Evolutionary conservation across 441 rosid species (phyloP), one percentile per base, ranked within the genome.

Genomic region (Sinapis alba): DNA sequence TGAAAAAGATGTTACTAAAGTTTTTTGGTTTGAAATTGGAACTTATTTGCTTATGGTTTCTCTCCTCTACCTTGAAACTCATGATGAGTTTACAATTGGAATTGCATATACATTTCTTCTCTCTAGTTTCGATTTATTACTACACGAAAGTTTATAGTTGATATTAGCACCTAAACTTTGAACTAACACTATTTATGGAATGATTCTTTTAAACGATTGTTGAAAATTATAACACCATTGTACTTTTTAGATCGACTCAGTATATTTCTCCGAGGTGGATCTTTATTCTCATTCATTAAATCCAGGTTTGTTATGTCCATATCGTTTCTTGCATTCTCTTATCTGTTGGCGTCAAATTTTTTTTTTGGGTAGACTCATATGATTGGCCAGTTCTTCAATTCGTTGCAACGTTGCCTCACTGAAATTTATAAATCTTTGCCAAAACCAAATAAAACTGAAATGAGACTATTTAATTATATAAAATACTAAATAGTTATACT

Each of bases 31-130:
- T 41, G 26, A 69, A 72, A 23, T 62, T 63, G 11, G 53, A 72
- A 72, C 15, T 51, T 58, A 32, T 24, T 47, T n/a, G 68, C 72
- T 23, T 30, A 32, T 58, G 50, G 26, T 21, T 66, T 74, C 72
- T 74, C 62, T 67, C 62, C 62, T 59, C 60, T 67, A 60, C 73
- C 30, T 75, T 68, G 68, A 50, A 67, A 23, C 16, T 68, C 38
- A 3, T 36, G n/a, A n/a, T n/a, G 30, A 18, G 8, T 60, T 30
- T 66, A 73, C 15, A 36, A 73, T 36, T 67, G 32, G 1, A 26
- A 54, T 56, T 38, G 47, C 9, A 19, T 63, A 36, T 50, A 50
- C 26, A 11, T 12, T 12, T n/a, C 23, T 67, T 32, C 28, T 30
- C 15, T 50, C 62, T 74, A 23, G 66, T 41, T 34, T 75, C n/a